A percentile compares a stretch with the other conserved stretches of the same genome.
Conservation (phyloP, 768 basidiomycete genomes). For the Naganishia vaughanmartiniae region DNA sequence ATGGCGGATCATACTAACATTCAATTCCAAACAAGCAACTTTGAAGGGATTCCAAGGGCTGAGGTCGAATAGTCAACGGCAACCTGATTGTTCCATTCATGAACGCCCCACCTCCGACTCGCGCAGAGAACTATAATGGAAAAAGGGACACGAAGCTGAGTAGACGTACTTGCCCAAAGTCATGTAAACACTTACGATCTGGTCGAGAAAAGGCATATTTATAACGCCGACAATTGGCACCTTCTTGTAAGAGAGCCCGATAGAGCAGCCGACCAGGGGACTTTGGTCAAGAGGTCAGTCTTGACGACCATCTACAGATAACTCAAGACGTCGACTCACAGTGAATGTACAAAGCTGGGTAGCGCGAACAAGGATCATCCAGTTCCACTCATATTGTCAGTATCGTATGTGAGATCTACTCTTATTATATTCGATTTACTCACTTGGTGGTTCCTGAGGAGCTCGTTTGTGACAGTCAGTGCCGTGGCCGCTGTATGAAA, state of each 20-base stretch:
- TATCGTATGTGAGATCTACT: no score
- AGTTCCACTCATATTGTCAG: neutral
- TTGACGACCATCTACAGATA: slow-evolving; percentile 33
- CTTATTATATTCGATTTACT: slow-evolving; percentile 12
- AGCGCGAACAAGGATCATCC: neutral
- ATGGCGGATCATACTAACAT: slow-evolving; percentile 42
- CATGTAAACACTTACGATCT: slow-evolving; percentile 59
- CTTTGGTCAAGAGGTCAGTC: slow-evolving; percentile 48
- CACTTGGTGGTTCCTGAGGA: slow-evolving; percentile 50
- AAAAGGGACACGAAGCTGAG: neutral
- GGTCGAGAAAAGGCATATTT: slow-evolving; percentile 85
- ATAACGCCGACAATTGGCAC: slow-evolving; percentile 85
- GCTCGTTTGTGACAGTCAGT: no score
- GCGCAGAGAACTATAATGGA: slow-evolving; percentile 62
- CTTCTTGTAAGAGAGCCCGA: slow-evolving; percentile 80
- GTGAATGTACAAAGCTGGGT: slow-evolving; percentile 46
- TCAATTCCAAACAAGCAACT: slow-evolving; percentile 58
- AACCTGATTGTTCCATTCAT: slow-evolving; percentile 63
- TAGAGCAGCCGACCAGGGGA: slow-evolving; percentile 83
- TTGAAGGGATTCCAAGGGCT: slow-evolving; percentile 66
- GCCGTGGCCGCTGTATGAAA: no score
- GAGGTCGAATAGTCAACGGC: slow-evolving; percentile 58
- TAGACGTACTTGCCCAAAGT: neutral
- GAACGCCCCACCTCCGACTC: slow-evolving; percentile 75
- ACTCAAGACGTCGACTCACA: slow-evolving; percentile 21